Conservation (phyloP, 768 basidiomycete genomes). For the Tricholoma terreum region DNA sequence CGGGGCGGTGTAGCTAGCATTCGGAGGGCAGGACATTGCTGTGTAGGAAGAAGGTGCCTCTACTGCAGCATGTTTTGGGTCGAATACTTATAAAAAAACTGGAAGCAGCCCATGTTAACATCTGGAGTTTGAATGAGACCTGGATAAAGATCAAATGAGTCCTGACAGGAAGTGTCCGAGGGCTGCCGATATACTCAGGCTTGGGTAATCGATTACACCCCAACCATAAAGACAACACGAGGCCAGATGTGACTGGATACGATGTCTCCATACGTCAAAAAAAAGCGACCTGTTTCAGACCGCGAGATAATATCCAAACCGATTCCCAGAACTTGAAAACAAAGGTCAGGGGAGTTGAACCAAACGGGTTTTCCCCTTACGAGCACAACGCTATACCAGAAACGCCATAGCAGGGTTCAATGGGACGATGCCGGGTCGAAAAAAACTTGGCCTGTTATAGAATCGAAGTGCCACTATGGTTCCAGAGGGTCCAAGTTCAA, state of each 20-base stretch:
- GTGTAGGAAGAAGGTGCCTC: neutral
- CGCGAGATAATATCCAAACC: neutral
- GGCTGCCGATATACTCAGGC: neutral
- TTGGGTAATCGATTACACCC: neutral
- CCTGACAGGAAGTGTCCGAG: slow-evolving; percentile 3
- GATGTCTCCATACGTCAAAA: neutral
- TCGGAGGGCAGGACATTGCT: slow-evolving; percentile 1
- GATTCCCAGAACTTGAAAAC: neutral
- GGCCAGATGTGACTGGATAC: neutral
- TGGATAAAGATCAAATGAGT: neutral
- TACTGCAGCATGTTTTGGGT: neutral
- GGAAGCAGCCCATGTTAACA: neutral
- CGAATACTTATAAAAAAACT: neutral
- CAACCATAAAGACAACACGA: neutral
- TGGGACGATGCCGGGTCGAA: neutral
- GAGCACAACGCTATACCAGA: neutral
- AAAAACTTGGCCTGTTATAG: neutral
- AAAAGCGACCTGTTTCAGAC: neutral
- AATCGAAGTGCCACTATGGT: neutral
- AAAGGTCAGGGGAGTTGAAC: neutral
- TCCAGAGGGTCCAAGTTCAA: neutral
- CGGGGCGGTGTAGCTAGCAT: neutral
- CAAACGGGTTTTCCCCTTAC: neutral
- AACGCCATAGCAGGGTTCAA: neutral
- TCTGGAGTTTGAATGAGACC: neutral